These are phyloP conservation scores for Anethum foeniculum DNA, from an alignment of 140 eudicot genomes.

Conservation along the genomic window DNA sequence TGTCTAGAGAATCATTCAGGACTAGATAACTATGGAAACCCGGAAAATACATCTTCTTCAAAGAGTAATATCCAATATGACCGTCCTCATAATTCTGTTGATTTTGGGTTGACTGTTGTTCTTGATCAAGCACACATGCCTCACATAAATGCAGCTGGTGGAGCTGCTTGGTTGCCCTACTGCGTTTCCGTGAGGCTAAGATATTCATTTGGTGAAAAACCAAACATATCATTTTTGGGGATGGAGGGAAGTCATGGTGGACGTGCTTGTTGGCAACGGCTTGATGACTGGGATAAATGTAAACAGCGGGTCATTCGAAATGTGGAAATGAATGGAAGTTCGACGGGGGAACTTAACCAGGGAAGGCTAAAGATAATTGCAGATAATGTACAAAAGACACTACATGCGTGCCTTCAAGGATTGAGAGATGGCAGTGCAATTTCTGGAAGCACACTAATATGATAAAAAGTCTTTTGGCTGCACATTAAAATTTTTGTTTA, in stretches of 20 bases:
- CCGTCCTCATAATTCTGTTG: conserved; percentile 75
- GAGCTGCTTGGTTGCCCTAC: conserved; percentile 98
- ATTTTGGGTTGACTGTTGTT: conserved; percentile 89
- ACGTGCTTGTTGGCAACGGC: conserved; percentile 73
- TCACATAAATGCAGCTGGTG: conserved; percentile 92
- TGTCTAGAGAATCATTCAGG: conserved; percentile 93
- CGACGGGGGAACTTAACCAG: conserved; percentile 54
- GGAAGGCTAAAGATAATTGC: conserved; percentile 75
- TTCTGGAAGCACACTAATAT: conserved; percentile 1
- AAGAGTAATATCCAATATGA: conserved; percentile 88
- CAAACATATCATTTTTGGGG: conserved; percentile 59
- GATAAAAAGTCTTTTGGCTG: not conserved
- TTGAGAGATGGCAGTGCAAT: conserved; percentile 46
- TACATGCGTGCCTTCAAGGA: conserved; percentile 63
- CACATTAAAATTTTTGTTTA: not conserved
- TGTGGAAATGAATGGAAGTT: conserved; percentile 54
- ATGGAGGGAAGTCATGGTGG: conserved; percentile 99
- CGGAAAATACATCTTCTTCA: conserved; percentile 49
- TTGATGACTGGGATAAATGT: conserved; percentile 85
- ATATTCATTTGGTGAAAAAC: conserved; percentile 75
- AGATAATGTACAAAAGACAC: conserved; percentile 71
- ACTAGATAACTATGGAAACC: conserved; percentile 34
- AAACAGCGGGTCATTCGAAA: conserved; percentile 71
- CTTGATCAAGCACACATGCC: conserved; percentile 91
- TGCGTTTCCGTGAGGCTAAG: conserved; percentile 87